A percentile compares a stretch with the other conserved stretches of the same genome.
phyloP scores from a whole-genome alignment of 192 early-diverging fungal genomes.

The Coemansia sp. region DNA sequence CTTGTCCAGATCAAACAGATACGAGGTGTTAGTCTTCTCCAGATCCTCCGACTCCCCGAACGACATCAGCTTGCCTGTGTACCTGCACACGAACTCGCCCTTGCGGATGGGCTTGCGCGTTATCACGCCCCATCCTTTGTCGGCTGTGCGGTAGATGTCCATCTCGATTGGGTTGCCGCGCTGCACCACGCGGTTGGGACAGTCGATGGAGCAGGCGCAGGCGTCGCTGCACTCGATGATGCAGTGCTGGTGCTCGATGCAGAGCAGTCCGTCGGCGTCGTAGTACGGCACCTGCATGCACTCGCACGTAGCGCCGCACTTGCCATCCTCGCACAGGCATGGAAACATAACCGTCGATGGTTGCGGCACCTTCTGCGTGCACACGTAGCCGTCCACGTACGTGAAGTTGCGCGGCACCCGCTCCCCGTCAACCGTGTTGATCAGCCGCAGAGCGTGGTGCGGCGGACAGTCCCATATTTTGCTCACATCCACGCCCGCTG shows the following conservation, averaged over 20 bases:
- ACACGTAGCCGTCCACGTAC: constrained; percentile 43
- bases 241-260: constrained; percentile 21
- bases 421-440: constrained; percentile 39
- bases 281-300: constrained; percentile 48
- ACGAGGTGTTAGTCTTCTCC: constrained; percentile 28
- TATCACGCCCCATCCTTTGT: constrained; percentile 48
- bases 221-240: constrained; percentile 52
- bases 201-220: constrained; percentile 44
- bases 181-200: constrained; percentile 56
- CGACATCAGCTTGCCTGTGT: constrained; percentile 93
- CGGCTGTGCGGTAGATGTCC: constrained; percentile 33
- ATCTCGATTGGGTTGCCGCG: constrained; percentile 38
- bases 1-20: constrained; percentile 72
- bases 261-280: constrained; percentile 43
- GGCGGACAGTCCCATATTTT: constrained; percentile 17
- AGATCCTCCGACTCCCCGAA: constrained; percentile 72
- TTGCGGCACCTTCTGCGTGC: constrained; percentile 28
- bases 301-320: constrained; percentile 30
- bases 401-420: constrained; percentile 24
- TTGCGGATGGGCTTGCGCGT: constrained; percentile 26
- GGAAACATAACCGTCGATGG: constrained; percentile 47
- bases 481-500: constrained; percentile 16
- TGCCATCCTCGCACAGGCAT: constrained; percentile 29
- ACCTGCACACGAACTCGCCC: constrained; percentile 91
- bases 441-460: constrained; percentile 33